Evolutionary conservation across 306 rosid species (phyloP).

Genomic region (Dryas octopetala): DNA sequence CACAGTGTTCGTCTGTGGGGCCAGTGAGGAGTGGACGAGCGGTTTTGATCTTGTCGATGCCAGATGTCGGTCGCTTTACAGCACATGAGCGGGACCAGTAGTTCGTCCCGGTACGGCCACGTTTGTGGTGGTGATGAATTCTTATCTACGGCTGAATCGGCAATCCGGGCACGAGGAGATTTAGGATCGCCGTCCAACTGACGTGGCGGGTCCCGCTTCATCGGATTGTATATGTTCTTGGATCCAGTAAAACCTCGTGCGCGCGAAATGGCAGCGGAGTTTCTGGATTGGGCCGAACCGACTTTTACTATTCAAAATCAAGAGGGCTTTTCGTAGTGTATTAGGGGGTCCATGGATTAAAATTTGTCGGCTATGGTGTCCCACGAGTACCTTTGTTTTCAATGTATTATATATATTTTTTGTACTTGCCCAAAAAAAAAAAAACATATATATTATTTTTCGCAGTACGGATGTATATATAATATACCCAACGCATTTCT

Average conservation of each 20-base stretch:
- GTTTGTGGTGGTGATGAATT: constrained; percentile 36
- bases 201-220: constrained; percentile 11
- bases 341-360: constrained; percentile 5
- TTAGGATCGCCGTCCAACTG: constrained; percentile 25
- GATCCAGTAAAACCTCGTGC: not conserved
- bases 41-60: constrained; percentile 1
- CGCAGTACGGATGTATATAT: too few relatives aligned
- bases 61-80: constrained; percentile 27
- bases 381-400: not conserved
- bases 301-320: constrained; percentile 19
- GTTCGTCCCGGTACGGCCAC: constrained; percentile 21
- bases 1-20: not conserved
- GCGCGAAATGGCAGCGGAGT: not conserved
- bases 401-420: too few relatives aligned
- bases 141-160: constrained; percentile 24
- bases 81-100: constrained; percentile 3
- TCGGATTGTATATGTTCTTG: not conserved
- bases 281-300: constrained; percentile 20
- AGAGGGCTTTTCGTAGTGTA: not conserved
- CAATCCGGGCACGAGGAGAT: not conserved
- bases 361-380: constrained; percentile 9
- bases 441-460: too few relatives aligned
- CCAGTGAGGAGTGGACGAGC: not conserved
- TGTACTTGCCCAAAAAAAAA: too few relatives aligned
- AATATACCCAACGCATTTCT: too few relatives aligned